Evolutionary conservation across 2,329 filamentous ascomycete genomes (phyloP).

Genomic region (Talaromyces sp.): DNA sequence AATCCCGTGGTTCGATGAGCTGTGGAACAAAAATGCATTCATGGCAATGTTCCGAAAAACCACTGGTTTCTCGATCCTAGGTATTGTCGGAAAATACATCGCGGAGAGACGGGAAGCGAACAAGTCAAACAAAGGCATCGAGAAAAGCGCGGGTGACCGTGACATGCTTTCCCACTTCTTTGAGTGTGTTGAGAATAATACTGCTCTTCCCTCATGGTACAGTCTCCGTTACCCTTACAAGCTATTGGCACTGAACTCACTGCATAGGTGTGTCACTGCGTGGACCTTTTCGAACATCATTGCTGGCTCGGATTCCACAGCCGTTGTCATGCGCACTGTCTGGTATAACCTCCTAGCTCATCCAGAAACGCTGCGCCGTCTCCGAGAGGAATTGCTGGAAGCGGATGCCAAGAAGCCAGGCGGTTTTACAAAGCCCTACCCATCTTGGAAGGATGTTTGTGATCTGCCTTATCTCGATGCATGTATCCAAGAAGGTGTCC

Average conservation of each 20-base stretch:
- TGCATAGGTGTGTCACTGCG: constrained; percentile 21
- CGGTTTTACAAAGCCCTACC: not conserved
- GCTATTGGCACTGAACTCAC: not conserved
- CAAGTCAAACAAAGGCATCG: not conserved
- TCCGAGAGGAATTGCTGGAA: not conserved
- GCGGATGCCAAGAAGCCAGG: not conserved
- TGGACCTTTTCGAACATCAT: constrained; percentile 33
- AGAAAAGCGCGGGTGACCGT: not conserved
- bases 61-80: not conserved
- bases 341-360: constrained; percentile 26
- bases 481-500: not conserved
- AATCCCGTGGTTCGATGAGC: constrained; percentile 25
- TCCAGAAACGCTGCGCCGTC: not conserved
- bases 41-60: constrained; percentile 5
- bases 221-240: not conserved
- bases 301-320: constrained; percentile 26
- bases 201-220: not conserved
- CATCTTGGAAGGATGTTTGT: not conserved
- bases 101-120: not conserved
- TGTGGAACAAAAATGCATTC: constrained; percentile 20
- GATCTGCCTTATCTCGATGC: not conserved
- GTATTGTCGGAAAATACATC: not conserved
- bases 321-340: constrained; percentile 24
- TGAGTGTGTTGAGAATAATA: not conserved
- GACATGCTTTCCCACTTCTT: not conserved